Base-by-base conservation (phyloP, 1,284 basidiomycete species). In the Vanrija sp. region DNA sequence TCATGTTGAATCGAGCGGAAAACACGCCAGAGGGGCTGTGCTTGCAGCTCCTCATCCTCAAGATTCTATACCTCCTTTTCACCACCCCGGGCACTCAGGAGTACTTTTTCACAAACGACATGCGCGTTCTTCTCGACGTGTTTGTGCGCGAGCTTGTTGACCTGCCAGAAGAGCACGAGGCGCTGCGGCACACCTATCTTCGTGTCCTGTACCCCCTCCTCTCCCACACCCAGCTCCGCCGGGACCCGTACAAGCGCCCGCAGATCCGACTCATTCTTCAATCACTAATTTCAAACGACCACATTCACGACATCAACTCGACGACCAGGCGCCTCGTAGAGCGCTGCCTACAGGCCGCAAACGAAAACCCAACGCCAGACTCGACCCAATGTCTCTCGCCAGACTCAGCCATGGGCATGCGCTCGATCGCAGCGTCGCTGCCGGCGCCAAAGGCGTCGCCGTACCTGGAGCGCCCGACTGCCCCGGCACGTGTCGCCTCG, bases 51-150 rank as follows among this genome's bases (percentile, higher is more conserved):
- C 82, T 98, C 44, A 87, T 98, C 50, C 81, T 99, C 65, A 99
- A 99, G 77, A 83, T 98, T 46, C 82, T 99, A 3, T 98, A 96
- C 71, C 83, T 97, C 2, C 81, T 99, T 6, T 98, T 98, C 75
- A 95, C 92, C 16, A 96, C 91, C 0, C 86, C 87, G 55, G 91
- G 89, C 25, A 95, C 93, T 12, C 86, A 89, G 12, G 93, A 97
- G 73, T 98, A 91, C 74, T 98, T 99, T 68, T 99, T 97, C 78
- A 97, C 93, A 12, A 99, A 98, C 72, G 95, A 99, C 68, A 81
- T 99, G 26, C 85, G 90, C 61, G 95, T 99, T 1, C 80, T 99
- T 10, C 91, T 98, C 10, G 95, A 98, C 68, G 93, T 98, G 4
- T 97, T 98, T 67, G 82, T 98, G 28, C 86, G 95, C 43, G 92